Evolutionary conservation across 768 basidiomycete genomes (phyloP).

Genomic region (Pleurotus eryngii): DNA sequence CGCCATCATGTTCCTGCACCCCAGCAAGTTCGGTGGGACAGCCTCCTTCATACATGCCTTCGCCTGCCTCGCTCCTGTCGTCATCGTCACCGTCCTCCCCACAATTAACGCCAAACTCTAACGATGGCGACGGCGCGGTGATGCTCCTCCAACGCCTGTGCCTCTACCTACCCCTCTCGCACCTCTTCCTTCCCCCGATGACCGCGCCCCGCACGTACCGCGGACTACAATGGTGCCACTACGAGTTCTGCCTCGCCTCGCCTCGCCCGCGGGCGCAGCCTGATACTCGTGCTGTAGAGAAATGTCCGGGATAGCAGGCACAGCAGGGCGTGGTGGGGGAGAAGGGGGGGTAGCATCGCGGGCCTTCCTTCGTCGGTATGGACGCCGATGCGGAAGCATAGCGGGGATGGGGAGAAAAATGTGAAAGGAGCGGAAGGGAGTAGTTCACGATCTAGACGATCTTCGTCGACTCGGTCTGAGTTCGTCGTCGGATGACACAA

Average conservation of each 20-base stretch:
- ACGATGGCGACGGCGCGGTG: background rate
- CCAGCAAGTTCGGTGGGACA: constrained; percentile 35
- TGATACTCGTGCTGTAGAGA: constrained; percentile 11
- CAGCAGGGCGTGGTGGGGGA: too few species aligned
- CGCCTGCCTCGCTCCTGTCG: background rate
- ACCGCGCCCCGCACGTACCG: constrained; percentile 20
- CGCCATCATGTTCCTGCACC: constrained; percentile 40
- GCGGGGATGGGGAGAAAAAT: too few species aligned
- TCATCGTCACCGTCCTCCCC: background rate
- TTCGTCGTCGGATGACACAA: too few species aligned
- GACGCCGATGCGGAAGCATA: too few species aligned
- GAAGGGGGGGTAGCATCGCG: too few species aligned
- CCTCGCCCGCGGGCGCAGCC: constrained; percentile 11
- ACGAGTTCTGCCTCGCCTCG: constrained; percentile 42
- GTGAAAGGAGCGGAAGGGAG: too few species aligned
- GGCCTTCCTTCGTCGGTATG: too few species aligned
- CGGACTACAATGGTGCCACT: constrained; percentile 43
- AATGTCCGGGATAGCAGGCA: too few species aligned
- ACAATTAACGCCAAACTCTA: too few species aligned
- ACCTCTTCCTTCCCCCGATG: background rate
- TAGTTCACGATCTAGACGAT: too few species aligned
- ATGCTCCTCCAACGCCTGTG: constrained; percentile 11
- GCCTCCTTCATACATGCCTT: background rate
- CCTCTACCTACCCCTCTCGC: constrained; percentile 13
- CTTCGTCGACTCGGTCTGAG: too few species aligned